Base-by-base conservation (phyloP, 495 filamentous ascomycete genomes). In the Eremomyces bilateralis region DNA sequence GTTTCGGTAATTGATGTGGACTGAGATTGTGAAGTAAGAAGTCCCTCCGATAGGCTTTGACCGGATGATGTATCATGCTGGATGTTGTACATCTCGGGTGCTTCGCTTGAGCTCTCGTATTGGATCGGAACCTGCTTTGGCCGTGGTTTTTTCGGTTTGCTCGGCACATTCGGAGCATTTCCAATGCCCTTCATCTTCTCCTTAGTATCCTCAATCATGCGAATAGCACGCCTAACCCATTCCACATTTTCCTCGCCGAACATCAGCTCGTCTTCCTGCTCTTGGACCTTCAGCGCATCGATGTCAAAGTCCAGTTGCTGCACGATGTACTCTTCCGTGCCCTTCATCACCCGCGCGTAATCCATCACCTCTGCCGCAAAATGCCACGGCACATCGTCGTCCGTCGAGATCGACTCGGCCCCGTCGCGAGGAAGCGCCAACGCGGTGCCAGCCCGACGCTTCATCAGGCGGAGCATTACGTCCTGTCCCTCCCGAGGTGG, bases 331-430 rank as follows among this genome's bases (percentile, higher is more conserved):
- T 76, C 70, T 50, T 80, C 75, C 3, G 76, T 82, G 10, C 85
- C 88, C 53, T 80, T 91, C 78, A 97, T 94, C 30, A 97, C 73
- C 32, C 88, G 67, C 31, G 83, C 82, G 58, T 93, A 95, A 50
- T 97, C 88, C 48, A 82, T 67, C 15, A 93, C 81, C 43, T 91
- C 88, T 2, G 81, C 83, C 21, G 79, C 80, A 57, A 85, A 79
- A 45, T 90, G 77, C 88, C 88, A 95, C 0, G 88, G 88, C 21
- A 94, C 64, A 48, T 80, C 76, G 24, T 88, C 75, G 11, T 61
- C 63, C 11, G 67, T 57, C 13, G 60, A 60, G 12, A 79, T 59
- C 3, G 65, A 61, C 39, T 88, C 78, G 10, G 73, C 73, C 11
- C 76, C 77, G 49, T 94, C 88, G 32, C 73, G 66, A 15, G 88